These are phyloP conservation scores for Nakazawaea sp. DNA, from an alignment of 805 yeast genomes.

Conservation along the genomic window DNA sequence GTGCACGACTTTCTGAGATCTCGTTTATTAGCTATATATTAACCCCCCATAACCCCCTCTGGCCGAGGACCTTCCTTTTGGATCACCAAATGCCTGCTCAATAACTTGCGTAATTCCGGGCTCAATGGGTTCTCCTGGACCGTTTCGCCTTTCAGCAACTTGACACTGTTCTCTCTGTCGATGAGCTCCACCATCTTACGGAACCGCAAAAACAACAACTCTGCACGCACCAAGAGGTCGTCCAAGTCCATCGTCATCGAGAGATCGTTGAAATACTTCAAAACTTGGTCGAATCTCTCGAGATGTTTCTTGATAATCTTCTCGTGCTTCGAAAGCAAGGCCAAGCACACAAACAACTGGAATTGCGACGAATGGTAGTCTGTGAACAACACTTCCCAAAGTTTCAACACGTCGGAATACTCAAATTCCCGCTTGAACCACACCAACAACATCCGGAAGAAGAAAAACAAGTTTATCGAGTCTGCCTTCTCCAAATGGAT, in stretches of 20 bases:
- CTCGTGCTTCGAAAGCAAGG: constrained; percentile 84
- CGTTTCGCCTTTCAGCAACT: constrained; percentile 18
- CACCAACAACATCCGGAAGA: constrained; percentile 89
- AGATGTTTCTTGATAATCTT: constrained; percentile 69
- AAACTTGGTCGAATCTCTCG: constrained; percentile 79
- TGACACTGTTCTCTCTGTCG: constrained; percentile 41
- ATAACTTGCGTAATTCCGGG: constrained; percentile 50
- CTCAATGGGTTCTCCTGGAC: constrained; percentile 25
- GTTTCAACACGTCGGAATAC: constrained; percentile 64
- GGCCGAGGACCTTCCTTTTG: constrained; percentile 48
- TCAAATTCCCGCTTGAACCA: constrained; percentile 92
- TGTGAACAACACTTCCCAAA: constrained; percentile 96
- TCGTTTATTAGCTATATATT: background rate
- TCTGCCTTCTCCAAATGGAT: constrained; percentile 83
- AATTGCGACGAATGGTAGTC: constrained; percentile 82
- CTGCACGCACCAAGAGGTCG: constrained; percentile 78
- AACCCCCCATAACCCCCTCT: constrained; percentile 15
- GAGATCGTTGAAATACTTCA: constrained; percentile 88
- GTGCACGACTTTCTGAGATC: background rate
- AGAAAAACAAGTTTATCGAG: constrained; percentile 84
- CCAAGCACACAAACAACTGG: constrained; percentile 80
- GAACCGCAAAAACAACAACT: constrained; percentile 73
- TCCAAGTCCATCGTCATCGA: constrained; percentile 69
- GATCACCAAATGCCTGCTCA: constrained; percentile 55
- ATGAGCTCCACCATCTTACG: constrained; percentile 73